Evolutionary conservation across 805 yeast genomes (phyloP), one percentile per base, ranked within the genome.

Genomic region (Blastobotrys terrestris): DNA sequence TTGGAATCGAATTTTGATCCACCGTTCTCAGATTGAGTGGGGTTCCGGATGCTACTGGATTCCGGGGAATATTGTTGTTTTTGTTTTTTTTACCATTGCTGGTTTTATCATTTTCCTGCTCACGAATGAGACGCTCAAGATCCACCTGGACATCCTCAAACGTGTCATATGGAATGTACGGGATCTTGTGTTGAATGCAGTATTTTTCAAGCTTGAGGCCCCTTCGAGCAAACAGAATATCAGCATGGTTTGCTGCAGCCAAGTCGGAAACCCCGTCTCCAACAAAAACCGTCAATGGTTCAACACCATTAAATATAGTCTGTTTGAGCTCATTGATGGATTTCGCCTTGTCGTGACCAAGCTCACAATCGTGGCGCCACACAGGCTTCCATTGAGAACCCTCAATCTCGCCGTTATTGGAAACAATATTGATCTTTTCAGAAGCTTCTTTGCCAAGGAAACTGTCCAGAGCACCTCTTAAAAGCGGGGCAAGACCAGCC

Each of bases 251-350:
- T 3, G 77, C 77, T 11, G 76, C 77, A 7, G 77, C 73, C 31
- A 72, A 61, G 51, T 72, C 77, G n/a, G 74, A 72, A 26, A 80
- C 76, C 3, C 86, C 86, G 41, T 79, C 77, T 7, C 85, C 85
- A 54, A 81, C 70, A 31, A 81, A 80, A 11, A 67, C 67, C 26
- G 80, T 61, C 43, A 54, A 41, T 11, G 60, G 59, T 20, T 48
- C 46, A 18, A 26, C 43, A 14, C 35, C 51, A 45, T 48, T 44
- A 7, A 31, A 48, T 16, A 60, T 55, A 7, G 62, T 58, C 41
- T 58, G 56, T 31, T 67, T 61, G 65, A 70, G 71, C 55, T 72
- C 75, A 52, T 64, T 60, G 54, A 72, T 66, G 3, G 74, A 68
- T 44, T 57, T 60, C 21, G 77, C 72, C 69, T 72, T 72, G 60